Evolutionary conservation across 208 protist genomes (phyloP).

Genomic region (Acanthamoeba triangularis): DNA sequence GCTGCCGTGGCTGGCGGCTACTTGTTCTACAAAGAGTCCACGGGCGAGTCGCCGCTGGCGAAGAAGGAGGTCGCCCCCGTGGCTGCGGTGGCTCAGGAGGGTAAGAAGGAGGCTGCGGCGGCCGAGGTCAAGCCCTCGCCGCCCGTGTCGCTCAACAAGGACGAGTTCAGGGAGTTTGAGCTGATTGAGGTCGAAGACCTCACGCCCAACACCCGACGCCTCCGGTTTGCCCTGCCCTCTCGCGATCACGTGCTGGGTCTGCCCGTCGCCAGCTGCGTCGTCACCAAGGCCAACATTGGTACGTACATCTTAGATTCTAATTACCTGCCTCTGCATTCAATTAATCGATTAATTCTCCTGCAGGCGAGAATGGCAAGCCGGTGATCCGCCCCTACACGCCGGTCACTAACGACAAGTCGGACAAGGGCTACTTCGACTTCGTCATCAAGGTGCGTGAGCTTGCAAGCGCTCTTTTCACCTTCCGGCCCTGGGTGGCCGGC

Average conservation of each 20-base stretch:
- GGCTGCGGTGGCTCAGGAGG: not conserved
- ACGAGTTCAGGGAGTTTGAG: slow-evolving; percentile 54
- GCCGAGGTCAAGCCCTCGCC: not conserved
- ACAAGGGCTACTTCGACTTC: slow-evolving; percentile 62
- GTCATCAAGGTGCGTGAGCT: slow-evolving; percentile 21
- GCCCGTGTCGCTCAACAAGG: slow-evolving; percentile 17
- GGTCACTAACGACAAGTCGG: not conserved
- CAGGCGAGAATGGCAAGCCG: slow-evolving; percentile 65
- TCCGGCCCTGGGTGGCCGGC: not conserved
- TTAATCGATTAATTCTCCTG: not conserved
- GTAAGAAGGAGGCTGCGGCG: not conserved
- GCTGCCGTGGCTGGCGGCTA: not conserved
- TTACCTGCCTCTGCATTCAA: not conserved
- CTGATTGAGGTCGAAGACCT: slow-evolving; percentile 13
- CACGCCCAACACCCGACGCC: slow-evolving; percentile 5
- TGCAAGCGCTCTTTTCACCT: not conserved
- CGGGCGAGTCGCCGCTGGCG: not conserved
- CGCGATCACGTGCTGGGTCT: slow-evolving; percentile 3
- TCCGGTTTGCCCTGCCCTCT: slow-evolving; percentile 47
- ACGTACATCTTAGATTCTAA: not conserved
- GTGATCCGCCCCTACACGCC: slow-evolving; percentile 71
- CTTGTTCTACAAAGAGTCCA: no score
- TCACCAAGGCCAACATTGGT: slow-evolving; percentile 22
- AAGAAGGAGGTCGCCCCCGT: not conserved
- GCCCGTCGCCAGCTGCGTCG: not conserved